These are phyloP conservation scores for Pyricularia sp. DNA, from an alignment of 2,329 filamentous ascomycete species.

Conservation along the genomic window DNA sequence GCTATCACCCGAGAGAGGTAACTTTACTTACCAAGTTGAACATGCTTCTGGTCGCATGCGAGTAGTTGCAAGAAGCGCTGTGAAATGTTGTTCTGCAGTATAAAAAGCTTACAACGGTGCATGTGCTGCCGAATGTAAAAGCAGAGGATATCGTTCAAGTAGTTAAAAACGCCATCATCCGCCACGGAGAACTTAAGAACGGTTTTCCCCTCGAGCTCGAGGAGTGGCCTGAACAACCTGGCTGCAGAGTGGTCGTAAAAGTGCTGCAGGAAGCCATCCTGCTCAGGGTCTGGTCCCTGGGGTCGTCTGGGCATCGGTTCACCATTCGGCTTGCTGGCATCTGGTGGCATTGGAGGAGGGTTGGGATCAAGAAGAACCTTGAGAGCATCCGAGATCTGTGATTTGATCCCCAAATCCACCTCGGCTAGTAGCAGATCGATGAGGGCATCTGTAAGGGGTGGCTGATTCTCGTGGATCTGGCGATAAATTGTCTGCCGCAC, in stretches of 20 bases:
- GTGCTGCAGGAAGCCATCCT: conserved; percentile 74
- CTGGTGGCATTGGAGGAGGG: conserved; percentile 37
- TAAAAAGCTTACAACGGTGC: conserved; percentile 79
- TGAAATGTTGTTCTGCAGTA: conserved; percentile 69
- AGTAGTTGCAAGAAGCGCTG: conserved; percentile 76
- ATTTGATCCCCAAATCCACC: conserved; percentile 87
- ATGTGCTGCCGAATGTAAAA: conserved; percentile 90
- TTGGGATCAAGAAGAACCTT: conserved; percentile 82
- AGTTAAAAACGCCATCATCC: conserved; percentile 82
- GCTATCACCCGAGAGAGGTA: not conserved
- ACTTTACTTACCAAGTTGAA: conserved; percentile 66
- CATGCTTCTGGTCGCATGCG: conserved; percentile 75
- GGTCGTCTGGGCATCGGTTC: conserved; percentile 57
- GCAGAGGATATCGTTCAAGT: conserved; percentile 85
- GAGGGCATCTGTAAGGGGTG: conserved; percentile 80
- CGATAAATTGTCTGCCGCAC: conserved; percentile 90
- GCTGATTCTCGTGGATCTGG: conserved; percentile 78
- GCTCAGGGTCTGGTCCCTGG: conserved; percentile 54
- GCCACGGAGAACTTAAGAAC: conserved; percentile 68
- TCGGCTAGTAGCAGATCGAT: conserved; percentile 89
- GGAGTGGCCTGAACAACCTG: conserved; percentile 78
- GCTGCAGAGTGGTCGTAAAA: conserved; percentile 86
- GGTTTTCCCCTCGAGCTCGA: conserved; percentile 62
- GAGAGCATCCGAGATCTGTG: conserved; percentile 89
- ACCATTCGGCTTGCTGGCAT: conserved; percentile 39